These are phyloP conservation scores for Penicillium sp. DNA, from an alignment of 2,329 filamentous ascomycete species.

Conservation along the genomic window DNA sequence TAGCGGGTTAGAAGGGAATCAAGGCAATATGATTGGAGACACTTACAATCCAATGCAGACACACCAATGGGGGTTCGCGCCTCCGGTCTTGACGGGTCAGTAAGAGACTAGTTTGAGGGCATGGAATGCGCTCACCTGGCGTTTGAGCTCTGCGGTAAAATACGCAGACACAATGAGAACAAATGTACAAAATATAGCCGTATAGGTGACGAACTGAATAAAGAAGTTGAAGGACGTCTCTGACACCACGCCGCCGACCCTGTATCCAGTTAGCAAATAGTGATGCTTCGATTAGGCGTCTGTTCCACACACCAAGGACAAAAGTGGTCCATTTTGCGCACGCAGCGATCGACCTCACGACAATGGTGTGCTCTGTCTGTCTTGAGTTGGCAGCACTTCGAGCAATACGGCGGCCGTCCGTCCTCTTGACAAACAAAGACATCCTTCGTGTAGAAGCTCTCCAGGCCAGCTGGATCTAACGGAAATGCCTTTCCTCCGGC, in stretches of 20 bases:
- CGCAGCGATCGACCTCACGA: slow-evolving; percentile 73
- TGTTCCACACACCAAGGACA: slow-evolving; percentile 65
- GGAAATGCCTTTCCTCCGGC: slow-evolving; percentile 25
- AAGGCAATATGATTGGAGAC: not conserved
- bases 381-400: slow-evolving; percentile 79
- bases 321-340: slow-evolving; percentile 89
- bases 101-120: not conserved
- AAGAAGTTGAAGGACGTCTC: slow-evolving; percentile 91
- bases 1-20: slow-evolving; percentile 11
- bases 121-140: slow-evolving; percentile 37
- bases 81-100: slow-evolving; percentile 29
- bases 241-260: slow-evolving; percentile 88
- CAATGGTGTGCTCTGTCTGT: slow-evolving; percentile 84
- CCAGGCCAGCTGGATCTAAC: slow-evolving; percentile 64
- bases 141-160: slow-evolving; percentile 55
- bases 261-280: slow-evolving; percentile 25
- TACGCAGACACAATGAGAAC: slow-evolving; percentile 61
- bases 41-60: slow-evolving; percentile 60
- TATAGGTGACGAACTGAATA: slow-evolving; percentile 76
- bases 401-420: slow-evolving; percentile 83
- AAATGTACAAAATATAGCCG: slow-evolving; percentile 62
- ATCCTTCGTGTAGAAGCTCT: slow-evolving; percentile 74
- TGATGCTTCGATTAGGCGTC: not conserved
- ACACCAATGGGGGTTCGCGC: slow-evolving; percentile 58
- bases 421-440: slow-evolving; percentile 78